Evolutionary conservation across 345 rosid species (phyloP), one percentile per base, ranked within the genome.

Genomic region (Gossypium bickii): DNA sequence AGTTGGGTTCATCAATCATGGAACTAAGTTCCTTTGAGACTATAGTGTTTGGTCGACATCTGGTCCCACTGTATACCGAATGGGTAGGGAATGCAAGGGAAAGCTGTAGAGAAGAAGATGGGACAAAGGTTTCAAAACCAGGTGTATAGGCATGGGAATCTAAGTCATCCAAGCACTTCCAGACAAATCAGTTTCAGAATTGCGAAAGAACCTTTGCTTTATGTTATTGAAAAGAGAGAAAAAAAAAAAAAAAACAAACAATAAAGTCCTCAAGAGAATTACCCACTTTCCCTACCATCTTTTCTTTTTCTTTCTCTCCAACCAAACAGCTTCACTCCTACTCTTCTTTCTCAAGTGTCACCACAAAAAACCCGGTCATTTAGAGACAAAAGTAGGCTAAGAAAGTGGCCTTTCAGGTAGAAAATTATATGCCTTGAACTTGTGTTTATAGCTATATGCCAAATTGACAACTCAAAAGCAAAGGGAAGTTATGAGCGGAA

Each of bases 131-230:
- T 44, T 72, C 11, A 7, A 70, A 58, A 75, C 38, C 67, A 45
- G 73, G 70, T 49, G 76, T n/a, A 72, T 27, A n/a, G 69, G 27
- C 12, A 60, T 71, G 78, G 78, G 83, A 83, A 81, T 86, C 84
- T 75, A 80, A 75, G 27, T 24, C 76, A 61, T 77, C 78, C 83
- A 82, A 77, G n/a, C 84, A 77, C 83, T 78, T 16, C 10, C 53
- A 76, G 85, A 75, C 89, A 86, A 82, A 81, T 80, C 81, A 24
- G 85, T 83, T 83, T 82, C 81, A 82, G 81, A 82, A 81, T 24
- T 29, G 75, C n/a, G 55, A 69, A 76, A 65, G 61, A 55, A 18
- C 29, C 25, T 64, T 64, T 80, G 73, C 77, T 78, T 86, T 81
- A 65, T 74, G 75, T 69, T 75, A 82, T 65, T 59, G 53, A 81